Evolutionary conservation across 2,329 filamentous ascomycete genomes (phyloP), one percentile per base, ranked within the genome.

Genomic region (Fusarium goolgardi): DNA sequence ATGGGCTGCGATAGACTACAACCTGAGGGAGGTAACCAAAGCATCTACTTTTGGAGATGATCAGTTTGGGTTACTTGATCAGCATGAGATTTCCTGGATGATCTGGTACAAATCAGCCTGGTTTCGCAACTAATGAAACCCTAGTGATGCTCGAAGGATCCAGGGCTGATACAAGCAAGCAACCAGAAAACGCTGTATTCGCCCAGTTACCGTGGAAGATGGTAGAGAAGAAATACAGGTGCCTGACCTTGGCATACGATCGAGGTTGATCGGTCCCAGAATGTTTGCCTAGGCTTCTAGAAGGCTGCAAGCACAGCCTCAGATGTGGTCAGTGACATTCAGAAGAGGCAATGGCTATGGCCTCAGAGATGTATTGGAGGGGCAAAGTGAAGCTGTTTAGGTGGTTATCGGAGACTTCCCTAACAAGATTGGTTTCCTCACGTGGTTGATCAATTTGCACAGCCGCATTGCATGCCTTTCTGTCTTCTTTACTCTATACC

Each of bases 371-470:
- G 9, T 13, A 20, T 29, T 5, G 8, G 25, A 44, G 43, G 27
- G 43, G 43, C 43, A 45, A 45, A 15, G 47, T 34, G 34, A 50
- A 50, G 34, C 32, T 25, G 47, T 40, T 16, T 50, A 39, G 23
- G 20, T 21, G 13, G 21, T 27, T 21, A 39, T 50, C 47, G 32
- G 47, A 18, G 47, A 29, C 47, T 50, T 39, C 32, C 40, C n/a
- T 39, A 50, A 50, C 18, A 39, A 50, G 47, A 50, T 40, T 50
- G 18, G 27, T 27, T 50, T 50, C 47, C 47, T 34, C 47, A 50
- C 23, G 23, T 40, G 47, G 43, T 15, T 21, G 43, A 45, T 39
- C 34, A 32, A 31, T 45, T 25, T 39, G 23, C 47, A 50, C 47
- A 39, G 47, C 47, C 47, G 32, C 34, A 50, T 27, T 2, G 8